Conservation (phyloP, 176 grass and related monocot genomes). For the Elymus sibiricus region DNA sequence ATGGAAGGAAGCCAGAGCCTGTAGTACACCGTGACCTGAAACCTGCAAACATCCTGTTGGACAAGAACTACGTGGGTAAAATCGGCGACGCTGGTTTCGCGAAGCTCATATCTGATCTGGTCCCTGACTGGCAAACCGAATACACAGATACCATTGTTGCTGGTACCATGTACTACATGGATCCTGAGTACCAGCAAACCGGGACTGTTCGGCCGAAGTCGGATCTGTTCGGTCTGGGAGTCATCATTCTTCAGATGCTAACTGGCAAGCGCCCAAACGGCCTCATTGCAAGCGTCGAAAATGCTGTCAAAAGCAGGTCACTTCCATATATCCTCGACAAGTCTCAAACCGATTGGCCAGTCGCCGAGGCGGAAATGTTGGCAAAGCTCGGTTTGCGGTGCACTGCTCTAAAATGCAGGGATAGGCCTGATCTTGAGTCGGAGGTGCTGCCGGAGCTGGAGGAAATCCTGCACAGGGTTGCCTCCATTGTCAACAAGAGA, state of each 20-base stretch:
- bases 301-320: constrained; percentile 33
- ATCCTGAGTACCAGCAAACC: constrained; percentile 91
- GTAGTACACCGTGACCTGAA: constrained; percentile 91
- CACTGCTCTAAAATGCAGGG: constrained; percentile 65
- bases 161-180: constrained; percentile 88
- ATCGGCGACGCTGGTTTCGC: constrained; percentile 90
- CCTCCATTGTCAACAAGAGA: constrained; percentile 30
- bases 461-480: constrained; percentile 44
- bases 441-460: constrained; percentile 70
- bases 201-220: constrained; percentile 83
- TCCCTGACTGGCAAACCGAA: constrained; percentile 76
- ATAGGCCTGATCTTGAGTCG: constrained; percentile 67
- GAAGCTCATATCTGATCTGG: constrained; percentile 65
- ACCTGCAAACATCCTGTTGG: constrained; percentile 77
- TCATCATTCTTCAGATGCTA: constrained; percentile 75
- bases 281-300: constrained; percentile 47
- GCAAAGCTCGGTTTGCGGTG: constrained; percentile 66
- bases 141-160: constrained; percentile 80
- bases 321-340: constrained; percentile 45
- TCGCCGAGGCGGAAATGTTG: constrained; percentile 58
- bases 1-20: constrained; percentile 66
- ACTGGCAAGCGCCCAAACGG: constrained; percentile 57
- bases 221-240: constrained; percentile 70
- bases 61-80: constrained; percentile 69
- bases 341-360: constrained; percentile 59